Evolutionary conservation across 1,284 basidiomycete species (phyloP).

Genomic region (Cutaneotrichosporon sp.): DNA sequence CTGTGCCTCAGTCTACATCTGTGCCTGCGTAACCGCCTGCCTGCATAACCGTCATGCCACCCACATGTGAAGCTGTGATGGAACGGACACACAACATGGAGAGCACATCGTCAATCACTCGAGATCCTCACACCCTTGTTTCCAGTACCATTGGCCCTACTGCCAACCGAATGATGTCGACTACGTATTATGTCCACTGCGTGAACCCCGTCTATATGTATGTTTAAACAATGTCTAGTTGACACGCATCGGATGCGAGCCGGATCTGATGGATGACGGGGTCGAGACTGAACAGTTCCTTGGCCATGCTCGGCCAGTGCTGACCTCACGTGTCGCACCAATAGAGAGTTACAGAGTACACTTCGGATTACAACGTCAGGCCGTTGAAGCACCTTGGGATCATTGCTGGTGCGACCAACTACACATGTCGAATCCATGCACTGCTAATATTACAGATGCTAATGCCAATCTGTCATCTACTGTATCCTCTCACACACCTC

Average conservation of each 20-base stretch:
- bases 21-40: neutral
- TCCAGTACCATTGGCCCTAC: neutral
- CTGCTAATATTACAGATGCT: slow-evolving; percentile 12
- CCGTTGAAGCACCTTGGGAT: too few relatives aligned
- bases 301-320: too few relatives aligned
- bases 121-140: neutral
- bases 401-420: neutral
- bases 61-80: too few relatives aligned
- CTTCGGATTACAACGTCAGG: too few relatives aligned
- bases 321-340: too few relatives aligned
- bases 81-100: neutral
- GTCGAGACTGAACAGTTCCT: too few relatives aligned
- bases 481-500: neutral
- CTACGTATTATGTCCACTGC: slow-evolving; percentile 10
- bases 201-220: slow-evolving; percentile 11
- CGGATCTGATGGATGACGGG: too few relatives aligned
- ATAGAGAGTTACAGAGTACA: too few relatives aligned
- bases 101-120: too few relatives aligned
- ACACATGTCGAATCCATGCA: neutral
- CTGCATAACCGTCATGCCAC: too few relatives aligned
- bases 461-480: neutral
- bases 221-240: neutral
- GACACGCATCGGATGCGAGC: too few relatives aligned
- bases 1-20: neutral
- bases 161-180: neutral